Evolutionary conservation across 2,329 filamentous ascomycete species (phyloP).

Genomic region (Arthrobotrys pseudoclavata): DNA sequence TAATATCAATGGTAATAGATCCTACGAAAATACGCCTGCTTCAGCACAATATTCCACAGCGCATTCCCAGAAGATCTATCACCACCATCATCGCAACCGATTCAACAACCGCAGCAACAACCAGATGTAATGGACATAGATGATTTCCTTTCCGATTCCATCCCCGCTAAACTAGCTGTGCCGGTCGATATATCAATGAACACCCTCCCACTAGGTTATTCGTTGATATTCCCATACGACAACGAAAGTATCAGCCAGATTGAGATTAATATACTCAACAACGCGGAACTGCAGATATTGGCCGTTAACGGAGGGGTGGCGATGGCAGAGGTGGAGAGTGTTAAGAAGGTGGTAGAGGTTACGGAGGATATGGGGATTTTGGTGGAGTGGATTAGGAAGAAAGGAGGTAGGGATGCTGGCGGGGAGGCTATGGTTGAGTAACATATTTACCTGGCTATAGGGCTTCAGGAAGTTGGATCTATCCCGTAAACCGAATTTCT

Average conservation of each 20-base stretch:
- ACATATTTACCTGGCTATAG: neutral
- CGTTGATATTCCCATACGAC: constrained; percentile 45
- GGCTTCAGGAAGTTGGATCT: neutral
- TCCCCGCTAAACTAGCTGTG: constrained; percentile 12
- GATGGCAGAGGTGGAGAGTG: constrained; percentile 42
- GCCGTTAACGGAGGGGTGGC: constrained; percentile 39
- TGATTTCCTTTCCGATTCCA: constrained; percentile 50
- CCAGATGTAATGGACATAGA: constrained; percentile 58
- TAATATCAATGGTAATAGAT: constrained; percentile 62
- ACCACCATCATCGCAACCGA: neutral
- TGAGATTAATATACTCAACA: constrained; percentile 49
- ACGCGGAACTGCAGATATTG: constrained; percentile 37
- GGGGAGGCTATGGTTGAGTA: constrained; percentile 56
- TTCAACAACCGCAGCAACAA: constrained; percentile 24
- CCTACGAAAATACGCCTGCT: constrained; percentile 80
- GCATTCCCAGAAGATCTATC: constrained; percentile 43
- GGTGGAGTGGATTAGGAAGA: constrained; percentile 56
- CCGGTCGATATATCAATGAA: constrained; percentile 56
- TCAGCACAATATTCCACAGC: constrained; percentile 73
- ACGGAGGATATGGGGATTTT: constrained; percentile 60
- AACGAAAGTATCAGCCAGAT: constrained; percentile 44
- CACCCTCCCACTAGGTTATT: constrained; percentile 43
- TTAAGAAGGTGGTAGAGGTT: constrained; percentile 59
- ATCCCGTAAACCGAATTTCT: too few relatives aligned
- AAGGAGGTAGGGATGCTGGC: neutral